Percentiles rank a stretch among this genome's conserved stretches.
phyloP scores from a whole-genome alignment of 257 asterid species.

The Leonotis leonurus region DNA sequence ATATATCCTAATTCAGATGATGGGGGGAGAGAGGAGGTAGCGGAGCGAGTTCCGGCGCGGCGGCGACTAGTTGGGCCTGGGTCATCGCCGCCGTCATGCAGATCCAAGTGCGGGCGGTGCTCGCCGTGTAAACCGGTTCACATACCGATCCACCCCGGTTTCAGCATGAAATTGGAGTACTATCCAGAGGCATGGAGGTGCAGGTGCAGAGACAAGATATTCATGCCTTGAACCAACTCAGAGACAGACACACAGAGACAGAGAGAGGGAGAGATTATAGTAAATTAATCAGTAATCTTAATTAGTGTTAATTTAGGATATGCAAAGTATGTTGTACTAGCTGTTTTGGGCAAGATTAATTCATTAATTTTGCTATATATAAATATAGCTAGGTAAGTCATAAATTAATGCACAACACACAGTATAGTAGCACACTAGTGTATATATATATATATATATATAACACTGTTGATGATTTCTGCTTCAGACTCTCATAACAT shows the following conservation, averaged over 20 bases:
- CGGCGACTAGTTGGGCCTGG: constrained; percentile 54
- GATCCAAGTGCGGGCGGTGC: constrained; percentile 73
- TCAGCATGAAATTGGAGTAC: constrained; percentile 52
- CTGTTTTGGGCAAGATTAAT: background rate
- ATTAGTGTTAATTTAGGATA: background rate
- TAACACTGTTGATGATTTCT: constrained; percentile 9
- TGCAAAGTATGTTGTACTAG: no score
- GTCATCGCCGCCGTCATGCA: constrained; percentile 74
- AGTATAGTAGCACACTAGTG: constrained; percentile 3
- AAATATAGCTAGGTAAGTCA: no score
- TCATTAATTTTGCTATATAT: constrained; percentile 17
- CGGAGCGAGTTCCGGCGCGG: constrained; percentile 20
- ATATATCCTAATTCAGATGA: background rate
- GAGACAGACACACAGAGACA: background rate
- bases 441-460: no score
- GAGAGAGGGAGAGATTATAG: background rate
- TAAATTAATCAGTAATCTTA: background rate
- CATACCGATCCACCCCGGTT: constrained; percentile 66
- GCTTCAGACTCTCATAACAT: constrained; percentile 15
- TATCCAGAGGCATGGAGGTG: constrained; percentile 93
- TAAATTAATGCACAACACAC: constrained; percentile 12
- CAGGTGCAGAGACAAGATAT: constrained; percentile 59
- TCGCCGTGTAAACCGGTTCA: constrained; percentile 67
- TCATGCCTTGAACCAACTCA: constrained; percentile 42
- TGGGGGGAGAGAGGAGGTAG: constrained; percentile 25